Base-by-base conservation (phyloP, 2,329 filamentous ascomycete genomes). In the Epichloe sylvatica region DNA sequence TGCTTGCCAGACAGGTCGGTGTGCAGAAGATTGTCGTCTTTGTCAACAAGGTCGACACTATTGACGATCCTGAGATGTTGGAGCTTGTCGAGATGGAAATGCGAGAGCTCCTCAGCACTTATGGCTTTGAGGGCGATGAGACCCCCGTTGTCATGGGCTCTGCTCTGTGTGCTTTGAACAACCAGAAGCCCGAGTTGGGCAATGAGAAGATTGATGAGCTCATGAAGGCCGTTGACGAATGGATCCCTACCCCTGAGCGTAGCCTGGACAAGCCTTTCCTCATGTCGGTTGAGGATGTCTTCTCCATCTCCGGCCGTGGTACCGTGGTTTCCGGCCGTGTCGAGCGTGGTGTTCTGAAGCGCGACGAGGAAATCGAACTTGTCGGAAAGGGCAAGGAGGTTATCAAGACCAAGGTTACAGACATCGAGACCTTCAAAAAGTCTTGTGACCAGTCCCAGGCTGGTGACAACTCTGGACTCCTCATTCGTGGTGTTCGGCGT, bases 381-480 rank as follows among this genome's bases (percentile, higher is more conserved):
- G 79, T 98, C 54, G 92, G 92, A 67, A 94, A 92, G 76, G 81
- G 83, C 59, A 70, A 72, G 51, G 77, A 81, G 43, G 73, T 87
- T 58, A 86, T 97, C 77, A 96, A 94, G 82, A 97, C 92, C 70
- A 97, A 96, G 78, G 91, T 98, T 57, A 98, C 92, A 64, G 94
- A 98, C 65, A 97, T 98, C 60, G 92, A 98, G 77, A 98, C 91
- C 57, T 98, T 98, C 80, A 96, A 97, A 97, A 98, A 98, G 81
- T 94, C 89, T 46, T 97, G 92, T 71, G 90, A 96, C 52, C 88
- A 95, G 73, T 94, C 91, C 52, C 81, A 86, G 62, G 92, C 92
- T 54, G 92, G 92, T 69, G 92, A 98, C 73, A 98, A 97, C 82
- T 96, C 92, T 25, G 92, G 92, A 65, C 85, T 98, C 37, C 81